Evolutionary conservation across 371 early-diverging fungal species (phyloP).

Genomic region (Mortierella sp.): DNA sequence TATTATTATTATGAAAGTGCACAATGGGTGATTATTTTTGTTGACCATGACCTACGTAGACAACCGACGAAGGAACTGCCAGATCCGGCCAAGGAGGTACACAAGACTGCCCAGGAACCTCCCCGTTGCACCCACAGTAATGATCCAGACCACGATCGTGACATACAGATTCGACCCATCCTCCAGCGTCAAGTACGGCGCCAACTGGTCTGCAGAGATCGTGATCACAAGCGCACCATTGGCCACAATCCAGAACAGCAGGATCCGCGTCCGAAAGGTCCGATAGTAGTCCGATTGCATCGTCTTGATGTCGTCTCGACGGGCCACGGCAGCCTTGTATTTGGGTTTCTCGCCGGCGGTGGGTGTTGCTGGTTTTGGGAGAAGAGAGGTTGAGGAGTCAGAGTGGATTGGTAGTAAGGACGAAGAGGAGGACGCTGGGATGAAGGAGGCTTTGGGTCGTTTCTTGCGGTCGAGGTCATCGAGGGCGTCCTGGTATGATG

Average conservation of each 20-base stretch:
- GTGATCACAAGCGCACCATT: constrained; percentile 82
- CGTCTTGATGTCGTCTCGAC: constrained; percentile 74
- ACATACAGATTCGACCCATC: constrained; percentile 56
- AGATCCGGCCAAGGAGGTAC: constrained; percentile 46
- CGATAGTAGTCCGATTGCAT: constrained; percentile 90
- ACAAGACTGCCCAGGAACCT: constrained; percentile 51
- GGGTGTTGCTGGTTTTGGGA: background rate
- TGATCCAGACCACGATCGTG: constrained; percentile 49
- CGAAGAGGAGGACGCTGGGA: constrained; percentile 15
- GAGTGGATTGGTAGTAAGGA: constrained; percentile 16
- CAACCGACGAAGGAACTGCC: constrained; percentile 32
- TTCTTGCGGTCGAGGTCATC: constrained; percentile 62
- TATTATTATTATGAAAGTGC: constrained; percentile 13
- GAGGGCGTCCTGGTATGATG: constrained; percentile 77
- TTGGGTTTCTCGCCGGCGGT: constrained; percentile 17
- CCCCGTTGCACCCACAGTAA: constrained; percentile 50
- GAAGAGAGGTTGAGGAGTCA: background rate
- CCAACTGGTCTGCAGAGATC: constrained; percentile 57
- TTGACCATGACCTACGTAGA: background rate
- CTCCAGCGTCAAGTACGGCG: constrained; percentile 38
- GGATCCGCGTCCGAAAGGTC: constrained; percentile 85
- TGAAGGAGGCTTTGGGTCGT: constrained; percentile 19
- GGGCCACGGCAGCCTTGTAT: background rate
- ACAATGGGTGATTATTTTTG: background rate
- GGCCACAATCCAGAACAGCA: constrained; percentile 87